Conservation (phyloP, 768 basidiomycete genomes). For the Harrya chromipes region DNA sequence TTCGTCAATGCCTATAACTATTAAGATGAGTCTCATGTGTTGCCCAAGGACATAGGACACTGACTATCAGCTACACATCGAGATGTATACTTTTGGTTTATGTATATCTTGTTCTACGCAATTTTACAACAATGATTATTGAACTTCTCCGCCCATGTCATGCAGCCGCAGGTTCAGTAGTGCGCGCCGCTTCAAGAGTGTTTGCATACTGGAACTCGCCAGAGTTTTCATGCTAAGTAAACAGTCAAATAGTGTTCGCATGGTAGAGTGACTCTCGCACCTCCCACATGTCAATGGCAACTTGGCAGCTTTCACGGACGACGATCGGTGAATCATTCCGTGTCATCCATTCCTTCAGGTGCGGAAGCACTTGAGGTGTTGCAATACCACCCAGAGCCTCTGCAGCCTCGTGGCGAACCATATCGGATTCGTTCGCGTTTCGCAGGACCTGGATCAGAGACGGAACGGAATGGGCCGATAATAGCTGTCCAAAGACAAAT, state of each 20-base stretch:
- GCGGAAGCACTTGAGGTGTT: conserved; percentile 84
- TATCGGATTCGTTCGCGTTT: conserved; percentile 74
- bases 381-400: conserved; percentile 98
- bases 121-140: not conserved
- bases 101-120: not conserved
- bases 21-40: not conserved
- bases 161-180: conserved; percentile 9
- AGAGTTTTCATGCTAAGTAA: conserved; percentile 71
- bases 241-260: not conserved
- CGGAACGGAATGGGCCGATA: conserved; percentile 85
- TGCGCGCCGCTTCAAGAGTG: conserved; percentile 34
- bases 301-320: conserved; percentile 92
- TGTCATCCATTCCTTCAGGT: conserved; percentile 81
- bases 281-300: conserved; percentile 98
- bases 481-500: conserved; percentile 95
- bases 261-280: conserved; percentile 38
- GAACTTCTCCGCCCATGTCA: conserved; percentile 6
- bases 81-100: not conserved
- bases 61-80: not conserved
- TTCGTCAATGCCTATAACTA: not conserved
- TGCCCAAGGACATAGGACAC: too few species aligned
- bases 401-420: conserved; percentile 98
- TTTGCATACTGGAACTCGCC: conserved; percentile 77
- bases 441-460: conserved; percentile 77
- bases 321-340: conserved; percentile 80